Evolutionary conservation across 2,329 filamentous ascomycete species (phyloP).

Genomic region (Fusarium nodosum): DNA sequence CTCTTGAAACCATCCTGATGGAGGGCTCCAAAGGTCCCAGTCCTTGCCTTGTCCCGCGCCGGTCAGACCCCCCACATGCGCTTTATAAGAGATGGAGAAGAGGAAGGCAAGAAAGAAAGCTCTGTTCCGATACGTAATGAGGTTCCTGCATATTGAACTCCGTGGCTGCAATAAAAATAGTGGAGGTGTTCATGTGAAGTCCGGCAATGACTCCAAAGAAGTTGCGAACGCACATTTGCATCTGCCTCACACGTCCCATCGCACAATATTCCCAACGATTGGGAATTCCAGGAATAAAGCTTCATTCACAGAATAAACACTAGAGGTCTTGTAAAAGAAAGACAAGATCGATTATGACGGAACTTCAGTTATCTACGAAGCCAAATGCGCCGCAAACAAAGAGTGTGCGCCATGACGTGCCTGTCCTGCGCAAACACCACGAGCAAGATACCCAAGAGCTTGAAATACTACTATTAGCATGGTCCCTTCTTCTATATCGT

Average conservation of each 20-base stretch:
- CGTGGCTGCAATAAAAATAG: constrained; percentile 34
- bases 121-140: constrained; percentile 44
- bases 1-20: background rate
- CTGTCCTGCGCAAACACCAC: constrained; percentile 30
- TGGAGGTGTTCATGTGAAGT: constrained; percentile 42
- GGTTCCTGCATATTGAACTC: constrained; percentile 28
- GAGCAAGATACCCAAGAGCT: constrained; percentile 30
- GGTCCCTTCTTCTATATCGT: constrained; percentile 46
- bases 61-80: constrained; percentile 29
- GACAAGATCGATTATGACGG: constrained; percentile 30
- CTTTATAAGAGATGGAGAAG: constrained; percentile 10
- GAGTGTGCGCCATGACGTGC: constrained; percentile 41
- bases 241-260: constrained; percentile 19
- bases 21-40: constrained; percentile 16
- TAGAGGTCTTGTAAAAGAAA: background rate
- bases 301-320: background rate
- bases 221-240: constrained; percentile 16
- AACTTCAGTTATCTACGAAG: constrained; percentile 18
- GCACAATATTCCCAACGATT: constrained; percentile 5
- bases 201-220: constrained; percentile 7
- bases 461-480: constrained; percentile 42
- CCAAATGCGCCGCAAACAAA: constrained; percentile 25
- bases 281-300: background rate
- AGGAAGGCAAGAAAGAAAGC: background rate
- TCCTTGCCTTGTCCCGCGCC: constrained; percentile 1